A percentile compares a stretch with the other conserved stretches of the same genome.
Evolutionary conservation across 306 rosid genomes (phyloP).

Genomic region (Acacia melanoxylon): DNA sequence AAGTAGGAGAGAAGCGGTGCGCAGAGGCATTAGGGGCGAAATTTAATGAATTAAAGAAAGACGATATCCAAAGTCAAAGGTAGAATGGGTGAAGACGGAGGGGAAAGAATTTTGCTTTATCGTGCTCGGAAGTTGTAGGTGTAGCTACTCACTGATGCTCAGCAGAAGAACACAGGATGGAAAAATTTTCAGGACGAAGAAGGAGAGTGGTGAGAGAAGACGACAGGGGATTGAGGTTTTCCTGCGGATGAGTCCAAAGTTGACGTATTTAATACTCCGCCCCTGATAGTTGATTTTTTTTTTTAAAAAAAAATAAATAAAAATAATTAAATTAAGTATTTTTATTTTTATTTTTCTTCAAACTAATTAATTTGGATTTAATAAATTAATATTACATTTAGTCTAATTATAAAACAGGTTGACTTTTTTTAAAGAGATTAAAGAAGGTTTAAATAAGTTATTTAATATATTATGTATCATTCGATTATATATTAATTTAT

Average conservation of each 20-base stretch:
- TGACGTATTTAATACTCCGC: neutral
- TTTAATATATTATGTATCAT: too few relatives aligned
- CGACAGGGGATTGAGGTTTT: neutral
- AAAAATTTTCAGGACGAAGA: neutral
- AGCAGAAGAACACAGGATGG: neutral
- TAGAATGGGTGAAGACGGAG: neutral
- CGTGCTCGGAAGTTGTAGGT: neutral
- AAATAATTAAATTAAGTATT: too few relatives aligned
- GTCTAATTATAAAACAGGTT: too few relatives aligned
- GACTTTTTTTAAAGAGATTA: too few relatives aligned
- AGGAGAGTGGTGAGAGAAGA: neutral
- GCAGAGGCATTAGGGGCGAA: neutral
- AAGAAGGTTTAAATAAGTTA: too few relatives aligned
- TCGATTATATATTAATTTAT: too few relatives aligned
- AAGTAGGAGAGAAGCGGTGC: neutral
- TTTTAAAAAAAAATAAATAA: too few relatives aligned
- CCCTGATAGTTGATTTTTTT: too few relatives aligned
- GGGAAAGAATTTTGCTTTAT: neutral
- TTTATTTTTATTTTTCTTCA: too few relatives aligned
- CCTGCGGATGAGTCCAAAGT: constrained; percentile 4
- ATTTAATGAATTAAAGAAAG: neutral
- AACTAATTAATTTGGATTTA: too few relatives aligned
- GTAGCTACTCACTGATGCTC: neutral
- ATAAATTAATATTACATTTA: too few relatives aligned
- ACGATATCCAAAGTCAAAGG: neutral